Conservation (phyloP, 2,329 filamentous ascomycete species). For the Fusarium euwallaceae region DNA sequence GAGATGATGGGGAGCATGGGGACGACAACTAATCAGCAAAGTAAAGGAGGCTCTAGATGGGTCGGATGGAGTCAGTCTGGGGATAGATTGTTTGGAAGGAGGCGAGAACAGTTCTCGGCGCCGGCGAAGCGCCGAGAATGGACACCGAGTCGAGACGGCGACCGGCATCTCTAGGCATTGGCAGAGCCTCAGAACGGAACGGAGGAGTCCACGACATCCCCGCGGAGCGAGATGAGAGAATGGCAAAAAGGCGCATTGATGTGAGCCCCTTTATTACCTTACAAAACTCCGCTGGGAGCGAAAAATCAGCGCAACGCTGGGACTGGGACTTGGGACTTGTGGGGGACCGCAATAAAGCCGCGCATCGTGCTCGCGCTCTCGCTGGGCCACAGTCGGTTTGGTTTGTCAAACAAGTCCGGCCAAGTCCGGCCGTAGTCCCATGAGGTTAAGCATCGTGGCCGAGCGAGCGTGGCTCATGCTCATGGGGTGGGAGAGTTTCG, state of each 20-base stretch:
- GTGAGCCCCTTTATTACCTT: constrained; percentile 41
- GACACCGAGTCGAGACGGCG: constrained; percentile 37
- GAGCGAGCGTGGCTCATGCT: constrained; percentile 23
- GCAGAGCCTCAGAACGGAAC: constrained; percentile 35
- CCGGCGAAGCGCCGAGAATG: constrained; percentile 50
- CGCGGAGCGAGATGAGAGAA: constrained; percentile 38
- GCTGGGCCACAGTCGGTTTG: constrained; percentile 47
- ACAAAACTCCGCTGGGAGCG: constrained; percentile 9
- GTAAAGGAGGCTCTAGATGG: constrained; percentile 39
- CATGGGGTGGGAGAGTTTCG: constrained; percentile 36
- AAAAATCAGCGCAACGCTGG: constrained; percentile 38
- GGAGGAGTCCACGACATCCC: constrained; percentile 13
- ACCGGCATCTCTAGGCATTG: constrained; percentile 23
- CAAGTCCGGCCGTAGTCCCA: constrained; percentile 46
- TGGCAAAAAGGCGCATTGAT: constrained; percentile 23
- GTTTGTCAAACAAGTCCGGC: constrained; percentile 43
- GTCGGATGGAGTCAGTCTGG: constrained; percentile 36
- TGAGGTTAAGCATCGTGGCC: constrained; percentile 38
- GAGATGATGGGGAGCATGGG: constrained; percentile 36
- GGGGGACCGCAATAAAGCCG: constrained; percentile 42
- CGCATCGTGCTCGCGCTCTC: constrained; percentile 32
- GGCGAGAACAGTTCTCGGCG: constrained; percentile 35
- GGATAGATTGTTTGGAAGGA: constrained; percentile 32
- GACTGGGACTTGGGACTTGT: constrained; percentile 15
- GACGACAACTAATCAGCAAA: constrained; percentile 38